These are phyloP conservation scores for Biscogniauxia mediterranea DNA, from an alignment of 2,329 filamentous ascomycete species.

Conservation along the genomic window DNA sequence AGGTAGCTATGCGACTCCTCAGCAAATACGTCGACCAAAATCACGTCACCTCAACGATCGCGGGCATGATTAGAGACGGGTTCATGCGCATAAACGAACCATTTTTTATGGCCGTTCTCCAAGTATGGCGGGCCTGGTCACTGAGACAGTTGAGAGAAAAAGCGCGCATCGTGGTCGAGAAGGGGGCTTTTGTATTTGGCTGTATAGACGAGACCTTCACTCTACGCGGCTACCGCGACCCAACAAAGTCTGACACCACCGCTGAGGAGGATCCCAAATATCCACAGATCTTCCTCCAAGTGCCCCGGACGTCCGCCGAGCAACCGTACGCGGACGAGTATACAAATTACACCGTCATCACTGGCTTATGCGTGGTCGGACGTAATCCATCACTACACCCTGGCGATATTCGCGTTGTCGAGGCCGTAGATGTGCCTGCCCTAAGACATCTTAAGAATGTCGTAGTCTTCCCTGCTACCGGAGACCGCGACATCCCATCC, in stretches of 20 bases:
- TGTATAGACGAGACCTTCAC: conserved; percentile 82
- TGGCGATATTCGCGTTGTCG: conserved; percentile 85
- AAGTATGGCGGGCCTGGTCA: conserved; percentile 85
- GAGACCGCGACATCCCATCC: conserved; percentile 80
- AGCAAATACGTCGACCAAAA: conserved; percentile 81
- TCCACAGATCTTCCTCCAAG: conserved; percentile 87
- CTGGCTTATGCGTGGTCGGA: conserved; percentile 78
- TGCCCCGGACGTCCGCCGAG: conserved; percentile 56
- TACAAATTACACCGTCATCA: conserved; percentile 61
- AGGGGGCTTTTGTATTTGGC: conserved; percentile 85
- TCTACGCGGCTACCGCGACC: conserved; percentile 67
- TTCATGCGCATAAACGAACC: conserved; percentile 76
- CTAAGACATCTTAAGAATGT: conserved; percentile 79
- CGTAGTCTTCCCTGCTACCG: conserved; percentile 80
- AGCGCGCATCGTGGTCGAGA: conserved; percentile 75
- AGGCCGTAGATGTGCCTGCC: conserved; percentile 72
- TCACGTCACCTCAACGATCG: conserved; percentile 71
- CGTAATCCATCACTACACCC: conserved; percentile 93
- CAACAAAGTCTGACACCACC: conserved; percentile 34
- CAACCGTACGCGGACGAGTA: conserved; percentile 45
- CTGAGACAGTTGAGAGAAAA: conserved; percentile 92
- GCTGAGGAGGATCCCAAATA: conserved; percentile 50
- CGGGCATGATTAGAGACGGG: conserved; percentile 72
- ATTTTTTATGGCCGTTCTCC: conserved; percentile 75
- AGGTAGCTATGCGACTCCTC: conserved; percentile 65